These are phyloP conservation scores for Mycena vitilis DNA, from an alignment of 768 basidiomycete species.

Conservation along the genomic window DNA sequence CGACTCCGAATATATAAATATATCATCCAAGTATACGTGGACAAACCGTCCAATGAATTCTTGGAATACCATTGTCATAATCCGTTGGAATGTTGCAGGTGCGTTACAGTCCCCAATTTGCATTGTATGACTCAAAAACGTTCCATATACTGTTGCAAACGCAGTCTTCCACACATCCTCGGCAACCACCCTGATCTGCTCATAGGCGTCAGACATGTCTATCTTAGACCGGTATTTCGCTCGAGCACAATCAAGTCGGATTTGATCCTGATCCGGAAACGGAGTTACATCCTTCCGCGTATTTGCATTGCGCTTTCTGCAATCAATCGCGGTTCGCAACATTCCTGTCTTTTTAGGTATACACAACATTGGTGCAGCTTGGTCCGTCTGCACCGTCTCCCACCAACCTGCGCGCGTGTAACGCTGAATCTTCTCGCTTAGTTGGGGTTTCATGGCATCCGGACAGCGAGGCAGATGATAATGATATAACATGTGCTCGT, in stretches of 20 bases:
- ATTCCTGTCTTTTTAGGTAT: not conserved
- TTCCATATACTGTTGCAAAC: too few species aligned
- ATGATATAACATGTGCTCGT: not conserved
- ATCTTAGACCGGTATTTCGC: too few species aligned
- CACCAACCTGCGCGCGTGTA: constrained; percentile 46
- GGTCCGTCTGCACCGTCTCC: constrained; percentile 36
- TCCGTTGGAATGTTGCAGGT: too few species aligned
- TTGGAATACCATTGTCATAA: constrained; percentile 45
- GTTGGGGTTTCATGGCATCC: too few species aligned
- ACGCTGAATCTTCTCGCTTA: too few species aligned
- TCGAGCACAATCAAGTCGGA: too few species aligned
- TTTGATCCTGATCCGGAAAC: constrained; percentile 48
- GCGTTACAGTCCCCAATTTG: too few species aligned
- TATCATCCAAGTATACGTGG: constrained; percentile 59
- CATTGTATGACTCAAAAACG: too few species aligned
- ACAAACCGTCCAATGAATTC: constrained; percentile 51
- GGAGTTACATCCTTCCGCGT: constrained; percentile 53
- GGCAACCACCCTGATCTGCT: too few species aligned
- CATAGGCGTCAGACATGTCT: too few species aligned
- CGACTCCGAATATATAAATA: constrained; percentile 52
- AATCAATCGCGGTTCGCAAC: not conserved
- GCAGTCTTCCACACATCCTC: too few species aligned
- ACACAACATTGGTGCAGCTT: constrained; percentile 47
- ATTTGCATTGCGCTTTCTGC: constrained; percentile 50
- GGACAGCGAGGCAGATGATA: not conserved